phyloP scores from a whole-genome alignment of 495 filamentous ascomycete genomes.

The Apodospora peruviana region DNA sequence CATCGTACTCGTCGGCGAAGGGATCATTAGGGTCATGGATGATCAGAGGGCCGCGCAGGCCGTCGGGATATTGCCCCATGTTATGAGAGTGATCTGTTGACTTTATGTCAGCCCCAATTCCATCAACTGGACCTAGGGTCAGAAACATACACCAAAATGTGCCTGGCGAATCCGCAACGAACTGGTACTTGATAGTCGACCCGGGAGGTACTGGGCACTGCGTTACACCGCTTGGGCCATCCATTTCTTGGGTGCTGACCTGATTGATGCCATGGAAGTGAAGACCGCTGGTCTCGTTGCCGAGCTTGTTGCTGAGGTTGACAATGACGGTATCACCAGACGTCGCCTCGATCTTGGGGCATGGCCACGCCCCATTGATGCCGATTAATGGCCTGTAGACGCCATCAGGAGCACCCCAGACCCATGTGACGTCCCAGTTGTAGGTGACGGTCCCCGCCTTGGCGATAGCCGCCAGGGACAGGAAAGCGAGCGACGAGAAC shows the following conservation, averaged over 20 bases:
- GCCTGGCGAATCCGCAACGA: slow-evolving; percentile 60
- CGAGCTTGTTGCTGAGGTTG: slow-evolving; percentile 67
- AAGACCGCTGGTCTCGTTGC: slow-evolving; percentile 64
- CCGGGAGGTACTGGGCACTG: slow-evolving; percentile 69
- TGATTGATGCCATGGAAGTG: slow-evolving; percentile 83
- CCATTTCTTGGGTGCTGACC: slow-evolving; percentile 64
- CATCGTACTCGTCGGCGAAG: slow-evolving; percentile 57
- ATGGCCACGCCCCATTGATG: slow-evolving; percentile 72
- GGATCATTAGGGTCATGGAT: slow-evolving; percentile 64
- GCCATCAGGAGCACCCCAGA: slow-evolving; percentile 65
- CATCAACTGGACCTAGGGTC: slow-evolving; percentile 17
- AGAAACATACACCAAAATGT: slow-evolving; percentile 76
- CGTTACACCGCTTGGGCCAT: slow-evolving; percentile 61
- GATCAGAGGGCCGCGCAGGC: slow-evolving; percentile 65
- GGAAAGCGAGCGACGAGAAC: slow-evolving; percentile 7
- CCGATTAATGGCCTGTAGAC: slow-evolving; percentile 63
- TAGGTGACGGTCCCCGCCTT: slow-evolving; percentile 31
- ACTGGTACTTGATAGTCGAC: slow-evolving; percentile 58
- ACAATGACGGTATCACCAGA: slow-evolving; percentile 67
- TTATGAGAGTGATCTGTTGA: slow-evolving; percentile 63
- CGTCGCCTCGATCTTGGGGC: slow-evolving; percentile 61
- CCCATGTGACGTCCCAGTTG: slow-evolving; percentile 66
- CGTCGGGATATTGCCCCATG: slow-evolving; percentile 69
- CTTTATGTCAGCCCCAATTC: background rate
- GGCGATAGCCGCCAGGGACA: slow-evolving; percentile 18